Evolutionary conservation across 139 green algal species (phyloP), one percentile per base, ranked within the genome.

Genomic region (Chlorella sp.): DNA sequence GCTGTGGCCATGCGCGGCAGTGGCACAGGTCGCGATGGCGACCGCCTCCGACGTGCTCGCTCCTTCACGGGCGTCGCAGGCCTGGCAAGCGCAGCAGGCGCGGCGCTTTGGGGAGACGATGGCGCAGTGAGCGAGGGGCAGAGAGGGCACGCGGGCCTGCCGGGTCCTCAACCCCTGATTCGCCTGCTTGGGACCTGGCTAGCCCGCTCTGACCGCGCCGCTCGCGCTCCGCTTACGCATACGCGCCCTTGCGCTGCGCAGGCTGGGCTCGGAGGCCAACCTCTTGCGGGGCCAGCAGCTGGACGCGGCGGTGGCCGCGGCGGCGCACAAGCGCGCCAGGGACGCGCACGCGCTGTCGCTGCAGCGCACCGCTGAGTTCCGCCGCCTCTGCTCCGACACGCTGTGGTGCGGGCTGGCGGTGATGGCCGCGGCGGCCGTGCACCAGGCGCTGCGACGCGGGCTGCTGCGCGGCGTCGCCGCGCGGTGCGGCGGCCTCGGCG

Each of bases 71-170:
- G n/a, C n/a, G n/a, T n/a, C n/a, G n/a, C n/a, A n/a, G n/a, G n/a
- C n/a, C 17, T 84, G 79, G 79, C 67, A 73, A 33, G 75, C 60
- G 31, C 78, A 80, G 63, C 68, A 79, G 79, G 61, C 42, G 27
- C 46, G 63, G 53, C 50, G 67, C 29, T 68, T 71, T 15, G 36
- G 40, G 8, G 45, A 79, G 36, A 29, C 73, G 9, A 60, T 74
- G 58, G 23, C 40, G 25, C 31, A 33, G 75, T 74, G 65, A 3
- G 40, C 17, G 8, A 8, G 17, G 9, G 21, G 59, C 33, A 9
- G 35, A 43, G 21, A n/a, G 36, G 41, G 41, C 29, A 61, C 21
- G 25, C 9, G 23, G 9, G 58, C 9, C 25, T 64, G 5, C 33
- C 59, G 0, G n/a, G n/a, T 23, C 3, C n/a, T 29, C 33, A 2